Conservation (phyloP, 371 early-diverging fungal genomes). For the Fennellomyces sp. region DNA sequence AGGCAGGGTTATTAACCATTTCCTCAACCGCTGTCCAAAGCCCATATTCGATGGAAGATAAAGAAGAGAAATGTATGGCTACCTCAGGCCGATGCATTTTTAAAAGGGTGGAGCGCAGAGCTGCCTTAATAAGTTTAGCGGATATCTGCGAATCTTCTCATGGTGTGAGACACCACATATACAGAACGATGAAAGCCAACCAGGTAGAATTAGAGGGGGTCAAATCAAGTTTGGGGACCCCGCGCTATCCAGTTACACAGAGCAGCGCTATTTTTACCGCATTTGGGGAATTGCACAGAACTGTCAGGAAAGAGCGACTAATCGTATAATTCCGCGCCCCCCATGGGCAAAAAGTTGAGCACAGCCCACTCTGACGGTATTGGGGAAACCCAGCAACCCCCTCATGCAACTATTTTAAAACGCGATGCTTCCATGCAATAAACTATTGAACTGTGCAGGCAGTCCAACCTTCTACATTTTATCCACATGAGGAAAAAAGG, state of each 20-base stretch:
- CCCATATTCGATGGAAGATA: neutral
- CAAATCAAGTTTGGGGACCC: neutral
- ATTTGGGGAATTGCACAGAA: constrained; percentile 1
- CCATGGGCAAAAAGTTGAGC: neutral
- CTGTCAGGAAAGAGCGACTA: neutral
- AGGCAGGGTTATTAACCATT: constrained; percentile 3
- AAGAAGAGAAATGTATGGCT: neutral
- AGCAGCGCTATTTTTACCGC: neutral
- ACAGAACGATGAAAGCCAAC: no score
- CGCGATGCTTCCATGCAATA: neutral
- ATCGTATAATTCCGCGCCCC: neutral
- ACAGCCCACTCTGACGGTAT: no score
- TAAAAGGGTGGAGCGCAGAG: neutral
- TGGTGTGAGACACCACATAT: neutral
- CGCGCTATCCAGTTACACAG: neutral
- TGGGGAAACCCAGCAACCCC: no score
- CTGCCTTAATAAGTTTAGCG: neutral
- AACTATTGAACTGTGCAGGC: neutral
- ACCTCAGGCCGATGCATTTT: neutral
- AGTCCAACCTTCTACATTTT: neutral
- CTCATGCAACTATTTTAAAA: no score
- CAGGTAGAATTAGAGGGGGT: neutral
- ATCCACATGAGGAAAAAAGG: neutral
- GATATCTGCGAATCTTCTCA: neutral
- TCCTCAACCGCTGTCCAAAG: neutral